Percentiles rank a stretch among this genome's conserved stretches.
Evolutionary conservation across 2,329 filamentous ascomycete species (phyloP).

Genomic region (Didymosphaeria variabile): DNA sequence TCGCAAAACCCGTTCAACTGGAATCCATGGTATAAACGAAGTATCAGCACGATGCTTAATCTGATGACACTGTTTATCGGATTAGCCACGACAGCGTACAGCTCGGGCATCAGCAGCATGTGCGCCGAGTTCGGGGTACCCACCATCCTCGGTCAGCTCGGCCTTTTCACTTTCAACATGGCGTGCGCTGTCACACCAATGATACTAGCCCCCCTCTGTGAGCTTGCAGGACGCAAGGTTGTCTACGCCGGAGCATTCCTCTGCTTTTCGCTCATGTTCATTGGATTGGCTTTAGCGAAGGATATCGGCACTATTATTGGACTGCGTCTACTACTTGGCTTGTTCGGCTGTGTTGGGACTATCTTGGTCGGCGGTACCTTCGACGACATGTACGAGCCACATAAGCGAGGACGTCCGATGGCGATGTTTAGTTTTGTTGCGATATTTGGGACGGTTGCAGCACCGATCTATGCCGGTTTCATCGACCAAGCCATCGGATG

Average conservation of each 20-base stretch:
- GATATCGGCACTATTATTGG: conserved; percentile 38
- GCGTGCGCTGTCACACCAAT: conserved; percentile 38
- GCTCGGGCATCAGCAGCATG: conserved; percentile 39
- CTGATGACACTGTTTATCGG: conserved; percentile 41
- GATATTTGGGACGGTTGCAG: conserved; percentile 58
- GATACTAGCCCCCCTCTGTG: conserved; percentile 38
- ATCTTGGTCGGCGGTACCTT: conserved; percentile 40
- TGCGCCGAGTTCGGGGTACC: conserved; percentile 37
- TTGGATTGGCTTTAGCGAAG: conserved; percentile 35
- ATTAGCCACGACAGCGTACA: conserved; percentile 38
- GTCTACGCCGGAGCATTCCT: conserved; percentile 37
- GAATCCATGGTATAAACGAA: conserved; percentile 41
- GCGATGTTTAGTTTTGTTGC: conserved; percentile 41
- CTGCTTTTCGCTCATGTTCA: conserved; percentile 39
- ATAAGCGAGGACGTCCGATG: conserved; percentile 38
- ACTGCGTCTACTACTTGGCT: conserved; percentile 36
- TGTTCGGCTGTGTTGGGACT: conserved; percentile 40
- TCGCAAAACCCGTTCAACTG: conserved; percentile 40
- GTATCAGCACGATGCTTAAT: conserved; percentile 39
- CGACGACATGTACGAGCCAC: conserved; percentile 40
- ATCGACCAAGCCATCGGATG: conserved; percentile 63
- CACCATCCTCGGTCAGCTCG: conserved; percentile 33
- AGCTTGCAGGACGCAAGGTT: conserved; percentile 37
- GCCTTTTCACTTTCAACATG: conserved; percentile 40
- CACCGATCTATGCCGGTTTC: conserved; percentile 64